Evolutionary conservation across 805 yeast genomes (phyloP), one percentile per base, ranked within the genome.

Genomic region (Yarrowia alimentaria): DNA sequence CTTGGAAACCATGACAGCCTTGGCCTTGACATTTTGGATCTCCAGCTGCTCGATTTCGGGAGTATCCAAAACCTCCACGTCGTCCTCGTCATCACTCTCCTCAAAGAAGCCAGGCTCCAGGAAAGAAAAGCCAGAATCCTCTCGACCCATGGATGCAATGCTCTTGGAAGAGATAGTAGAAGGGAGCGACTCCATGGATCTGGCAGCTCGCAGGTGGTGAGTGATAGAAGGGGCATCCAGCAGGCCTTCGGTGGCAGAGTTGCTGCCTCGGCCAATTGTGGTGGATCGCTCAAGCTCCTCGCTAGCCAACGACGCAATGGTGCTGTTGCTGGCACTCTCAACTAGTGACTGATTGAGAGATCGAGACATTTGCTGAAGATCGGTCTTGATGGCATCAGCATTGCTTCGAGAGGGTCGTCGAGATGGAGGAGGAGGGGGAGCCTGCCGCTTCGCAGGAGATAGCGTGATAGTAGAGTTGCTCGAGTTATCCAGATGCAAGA

Each of bases 1-100:
- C 18, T 22, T 14, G 10, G 19, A 11, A 8, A 40, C 47, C 47
- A 40, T 40, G 19, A 40, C 47, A 10, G 47, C 47, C 47, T 40
- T 40, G 33, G 47, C 47, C 47, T 40, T 40, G 26, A 19, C 47
- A 24, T 26, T 24, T 7, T 32, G 18, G 19, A 40, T 40, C 13
- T 40, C 47, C 17, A 40, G 47, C 47, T 40, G 47, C 47, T 40
- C 47, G n/a, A 40, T 40, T 11, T 40, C 47, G 11, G 47, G 47
- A 1, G 47, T 40, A 10, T 40, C 47, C 4, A 40, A 33, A 13
- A 40, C 22, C 10, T 40, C 33, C 9, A 40, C 47, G 1, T 32
- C 25, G 6, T 40, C 47, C 14, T 37, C 21, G 10, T 16, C 29
- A 6, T 37, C 22, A 14, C 18, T 11, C 7, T 17, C n/a, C 24